A percentile compares a stretch with the other conserved stretches of the same genome.
Conservation (phyloP, 2,329 filamentous ascomycete species). For the Phaeosphaeria sp. region DNA sequence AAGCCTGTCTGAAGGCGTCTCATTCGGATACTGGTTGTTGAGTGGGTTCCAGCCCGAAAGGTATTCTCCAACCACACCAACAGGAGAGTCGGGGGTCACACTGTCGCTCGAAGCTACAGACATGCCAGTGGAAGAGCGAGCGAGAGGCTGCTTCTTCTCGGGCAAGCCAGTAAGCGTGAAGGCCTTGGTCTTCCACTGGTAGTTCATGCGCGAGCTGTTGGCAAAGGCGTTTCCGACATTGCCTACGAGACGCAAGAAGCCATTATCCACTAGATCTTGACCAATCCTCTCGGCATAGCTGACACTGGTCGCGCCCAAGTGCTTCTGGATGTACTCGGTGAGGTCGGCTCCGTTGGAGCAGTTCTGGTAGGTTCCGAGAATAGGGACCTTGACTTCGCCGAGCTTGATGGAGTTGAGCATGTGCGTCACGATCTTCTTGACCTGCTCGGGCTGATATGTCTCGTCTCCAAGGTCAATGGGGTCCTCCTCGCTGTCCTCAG, state of each 20-base stretch:
- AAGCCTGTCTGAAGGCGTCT: conserved; percentile 85
- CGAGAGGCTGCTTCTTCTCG: conserved; percentile 79
- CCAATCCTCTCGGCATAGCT: conserved; percentile 94
- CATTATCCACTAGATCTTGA: conserved; percentile 86
- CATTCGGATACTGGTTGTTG: conserved; percentile 89
- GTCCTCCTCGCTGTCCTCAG: conserved; percentile 73
- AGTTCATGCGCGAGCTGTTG: conserved; percentile 96
- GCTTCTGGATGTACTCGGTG: conserved; percentile 90
- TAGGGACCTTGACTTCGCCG: conserved; percentile 92
- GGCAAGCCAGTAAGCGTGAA: conserved; percentile 88
- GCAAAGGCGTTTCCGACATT: conserved; percentile 96
- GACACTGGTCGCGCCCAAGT: conserved; percentile 83
- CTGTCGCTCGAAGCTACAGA: conserved; percentile 50
- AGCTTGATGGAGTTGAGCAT: conserved; percentile 88
- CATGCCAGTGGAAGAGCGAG: conserved; percentile 75
- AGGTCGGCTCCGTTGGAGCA: conserved; percentile 91
- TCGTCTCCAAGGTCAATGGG: conserved; percentile 90
- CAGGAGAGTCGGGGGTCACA: conserved; percentile 76
- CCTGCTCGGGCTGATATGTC: conserved; percentile 80
- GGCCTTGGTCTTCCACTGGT: conserved; percentile 93
- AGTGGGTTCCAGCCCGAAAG: conserved; percentile 91
- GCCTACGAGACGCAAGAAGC: conserved; percentile 87
- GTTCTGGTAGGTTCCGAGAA: conserved; percentile 93
- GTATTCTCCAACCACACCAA: conserved; percentile 86
- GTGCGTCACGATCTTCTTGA: conserved; percentile 88